Base-by-base conservation (phyloP, 108 stramenopile genomes). In the Cyclostephanos invisitatus region DNA sequence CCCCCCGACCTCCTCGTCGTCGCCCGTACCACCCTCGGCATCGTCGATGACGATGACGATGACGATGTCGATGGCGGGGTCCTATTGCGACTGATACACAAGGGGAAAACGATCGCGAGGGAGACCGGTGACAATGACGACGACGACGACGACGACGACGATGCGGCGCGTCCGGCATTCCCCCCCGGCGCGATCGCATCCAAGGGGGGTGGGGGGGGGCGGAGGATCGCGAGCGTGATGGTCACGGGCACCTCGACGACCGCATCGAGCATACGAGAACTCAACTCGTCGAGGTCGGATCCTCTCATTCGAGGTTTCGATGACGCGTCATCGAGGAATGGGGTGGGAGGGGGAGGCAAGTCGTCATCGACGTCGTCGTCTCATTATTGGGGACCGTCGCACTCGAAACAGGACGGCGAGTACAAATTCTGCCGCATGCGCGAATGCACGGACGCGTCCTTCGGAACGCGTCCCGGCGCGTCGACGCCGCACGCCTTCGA, bases 241-340 rank as follows among this genome's bases (percentile, higher is more conserved):
- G 78, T 90, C 70, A 80, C 90, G 80, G 91, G 86, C 0, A 80
- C 87, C 8, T 27, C 62, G 12, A 24, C 37, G 36, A 57, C 37
- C 38, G 57, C 27, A 7, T 40, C 37, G 15, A 35, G 56, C 14
- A 62, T 85, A 2, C 44, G 70, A 48, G 73, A 68, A 47, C 36
- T 90, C 25, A 80, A 86, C 32, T 73, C 84, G 7, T 64, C 72
- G 57, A 64, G 77, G 59, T 86, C 85, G 12, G 92, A 93, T 81
- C 92, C 92, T 10, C 67, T 82, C 9, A 89, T 93, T 51, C 85
- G 92, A 18, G 92, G 90, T 2, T 93, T 91, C 67, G 87, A 84
- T 35, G 63, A 83, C 27, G 68, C 49, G 7, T 47, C 35, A 37
- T 51, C 40, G 28, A 68, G 63, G 44, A 11, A 38, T 5, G 32